Percentiles rank a stretch among this genome's conserved stretches.
Evolutionary conservation across 2,329 filamentous ascomycete genomes (phyloP).

Genomic region (Mycosphaerelloides madeirae): DNA sequence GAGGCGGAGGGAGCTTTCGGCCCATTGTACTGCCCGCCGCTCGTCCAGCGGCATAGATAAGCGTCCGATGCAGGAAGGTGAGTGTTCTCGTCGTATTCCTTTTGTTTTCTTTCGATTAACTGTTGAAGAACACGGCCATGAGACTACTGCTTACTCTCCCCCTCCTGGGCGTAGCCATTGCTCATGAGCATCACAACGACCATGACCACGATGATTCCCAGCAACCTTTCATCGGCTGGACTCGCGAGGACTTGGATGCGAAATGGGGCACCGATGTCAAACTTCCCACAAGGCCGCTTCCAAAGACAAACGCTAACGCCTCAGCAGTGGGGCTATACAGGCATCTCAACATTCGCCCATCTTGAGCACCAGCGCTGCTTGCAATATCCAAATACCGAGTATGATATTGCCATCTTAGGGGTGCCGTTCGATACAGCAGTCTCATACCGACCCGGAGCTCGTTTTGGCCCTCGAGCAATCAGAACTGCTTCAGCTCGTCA

Average conservation of each 20-base stretch:
- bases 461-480: constrained; percentile 85
- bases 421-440: constrained; percentile 64
- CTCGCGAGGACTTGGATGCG: constrained; percentile 25
- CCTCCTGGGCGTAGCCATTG: neutral
- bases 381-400: constrained; percentile 40
- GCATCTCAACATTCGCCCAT: constrained; percentile 40
- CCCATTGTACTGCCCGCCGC: neutral
- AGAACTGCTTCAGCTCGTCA: constrained; percentile 78
- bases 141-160: neutral
- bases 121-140: neutral
- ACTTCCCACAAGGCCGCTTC: neutral
- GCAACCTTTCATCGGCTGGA: constrained; percentile 24
- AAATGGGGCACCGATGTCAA: constrained; percentile 28
- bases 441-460: constrained; percentile 53
- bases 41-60: constrained; percentile 11
- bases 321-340: constrained; percentile 31
- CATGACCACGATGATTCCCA: constrained; percentile 14
- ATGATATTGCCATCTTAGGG: constrained; percentile 70
- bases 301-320: neutral
- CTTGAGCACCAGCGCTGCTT: constrained; percentile 46
- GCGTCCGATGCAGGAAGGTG: constrained; percentile 8
- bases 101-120: neutral
- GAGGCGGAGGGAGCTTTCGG: neutral
- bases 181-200: constrained; percentile 15
- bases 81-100: constrained; percentile 11